These are phyloP conservation scores for Boletus semigastroideus DNA, from an alignment of 1,284 basidiomycete genomes.

Conservation along the genomic window DNA sequence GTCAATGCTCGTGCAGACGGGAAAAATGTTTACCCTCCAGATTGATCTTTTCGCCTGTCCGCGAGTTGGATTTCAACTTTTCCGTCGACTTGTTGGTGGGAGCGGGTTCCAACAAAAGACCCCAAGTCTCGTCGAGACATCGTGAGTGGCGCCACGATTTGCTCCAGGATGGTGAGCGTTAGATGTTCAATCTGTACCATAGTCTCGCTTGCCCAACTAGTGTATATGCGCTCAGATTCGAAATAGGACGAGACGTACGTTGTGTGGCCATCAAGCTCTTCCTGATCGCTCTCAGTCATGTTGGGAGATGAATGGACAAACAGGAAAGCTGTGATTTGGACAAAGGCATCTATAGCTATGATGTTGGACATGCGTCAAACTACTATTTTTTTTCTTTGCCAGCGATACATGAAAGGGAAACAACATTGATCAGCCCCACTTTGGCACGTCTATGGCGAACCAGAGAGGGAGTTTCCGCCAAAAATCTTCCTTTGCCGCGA, in stretches of 20 bases:
- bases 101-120: not conserved
- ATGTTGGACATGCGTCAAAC: not conserved
- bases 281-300: slow-evolving; percentile 10
- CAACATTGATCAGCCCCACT: slow-evolving; percentile 43
- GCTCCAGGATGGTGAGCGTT: slow-evolving; percentile 51
- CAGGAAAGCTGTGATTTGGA: not conserved
- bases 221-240: slow-evolving; percentile 20
- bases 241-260: slow-evolving; percentile 3
- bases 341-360: not conserved
- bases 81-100: slow-evolving; percentile 17
- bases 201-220: slow-evolving; percentile 23
- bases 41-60: slow-evolving; percentile 25
- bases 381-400: not conserved
- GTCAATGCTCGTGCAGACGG: slow-evolving; percentile 11
- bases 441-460: slow-evolving; percentile 58
- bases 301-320: too few relatives aligned
- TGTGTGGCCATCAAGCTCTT: slow-evolving; percentile 7
- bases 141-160: slow-evolving; percentile 39
- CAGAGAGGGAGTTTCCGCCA: slow-evolving; percentile 63
- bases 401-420: slow-evolving; percentile 19
- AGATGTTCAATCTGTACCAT: slow-evolving; percentile 49
- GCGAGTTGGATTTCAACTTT: slow-evolving; percentile 29
- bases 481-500: slow-evolving; percentile 56
- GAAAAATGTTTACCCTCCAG: slow-evolving; percentile 14
- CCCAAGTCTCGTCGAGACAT: not conserved